A percentile compares a stretch with the other conserved stretches of the same genome.
These are phyloP conservation scores for Cercospora berteroae DNA, from an alignment of 2,329 filamentous ascomycete species.

Conservation along the genomic window DNA sequence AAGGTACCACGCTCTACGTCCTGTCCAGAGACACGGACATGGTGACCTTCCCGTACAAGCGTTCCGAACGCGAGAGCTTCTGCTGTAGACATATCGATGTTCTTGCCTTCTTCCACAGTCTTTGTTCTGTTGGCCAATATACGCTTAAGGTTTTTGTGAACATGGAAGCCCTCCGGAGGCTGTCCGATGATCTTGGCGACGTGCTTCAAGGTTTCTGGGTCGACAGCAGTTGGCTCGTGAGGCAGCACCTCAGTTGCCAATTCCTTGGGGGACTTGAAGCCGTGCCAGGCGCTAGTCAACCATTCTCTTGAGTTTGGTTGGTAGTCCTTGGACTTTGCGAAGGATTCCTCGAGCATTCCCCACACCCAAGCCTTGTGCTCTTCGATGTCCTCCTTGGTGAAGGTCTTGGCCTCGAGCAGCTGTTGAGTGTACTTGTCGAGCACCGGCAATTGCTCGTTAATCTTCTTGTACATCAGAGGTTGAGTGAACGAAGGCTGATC, in stretches of 20 bases:
- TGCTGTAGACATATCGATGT: slow-evolving; percentile 96
- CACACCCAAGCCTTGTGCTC: slow-evolving; percentile 99
- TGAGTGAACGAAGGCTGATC: slow-evolving; percentile 99
- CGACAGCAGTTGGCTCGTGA: slow-evolving; percentile 82
- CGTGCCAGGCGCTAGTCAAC: slow-evolving; percentile 98
- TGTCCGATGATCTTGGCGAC: slow-evolving; percentile 78
- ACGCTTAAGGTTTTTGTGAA: slow-evolving; percentile 96
- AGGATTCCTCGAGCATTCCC: slow-evolving; percentile 98
- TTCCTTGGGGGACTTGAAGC: slow-evolving; percentile 98
- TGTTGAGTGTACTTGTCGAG: slow-evolving; percentile 90
- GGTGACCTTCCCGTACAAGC: slow-evolving; percentile 87
- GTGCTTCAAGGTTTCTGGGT: slow-evolving; percentile 69
- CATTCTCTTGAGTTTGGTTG: slow-evolving; percentile 95
- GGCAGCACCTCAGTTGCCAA: slow-evolving; percentile 90
- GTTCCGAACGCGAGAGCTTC: slow-evolving; percentile 94
- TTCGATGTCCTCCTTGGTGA: slow-evolving; percentile 95
- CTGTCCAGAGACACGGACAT: slow-evolving; percentile 96
- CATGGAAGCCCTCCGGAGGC: slow-evolving; percentile 78
- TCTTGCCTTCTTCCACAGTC: slow-evolving; percentile 84
- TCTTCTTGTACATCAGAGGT: slow-evolving; percentile 98
- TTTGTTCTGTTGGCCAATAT: slow-evolving; percentile 88
- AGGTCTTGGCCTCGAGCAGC: slow-evolving; percentile 86
- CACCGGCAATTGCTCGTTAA: slow-evolving; percentile 77
- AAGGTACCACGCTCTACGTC: slow-evolving; percentile 99
- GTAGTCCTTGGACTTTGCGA: slow-evolving; percentile 96